Base-by-base conservation (phyloP, 2,329 filamentous ascomycete genomes). In the Elsinoe arachidis region DNA sequence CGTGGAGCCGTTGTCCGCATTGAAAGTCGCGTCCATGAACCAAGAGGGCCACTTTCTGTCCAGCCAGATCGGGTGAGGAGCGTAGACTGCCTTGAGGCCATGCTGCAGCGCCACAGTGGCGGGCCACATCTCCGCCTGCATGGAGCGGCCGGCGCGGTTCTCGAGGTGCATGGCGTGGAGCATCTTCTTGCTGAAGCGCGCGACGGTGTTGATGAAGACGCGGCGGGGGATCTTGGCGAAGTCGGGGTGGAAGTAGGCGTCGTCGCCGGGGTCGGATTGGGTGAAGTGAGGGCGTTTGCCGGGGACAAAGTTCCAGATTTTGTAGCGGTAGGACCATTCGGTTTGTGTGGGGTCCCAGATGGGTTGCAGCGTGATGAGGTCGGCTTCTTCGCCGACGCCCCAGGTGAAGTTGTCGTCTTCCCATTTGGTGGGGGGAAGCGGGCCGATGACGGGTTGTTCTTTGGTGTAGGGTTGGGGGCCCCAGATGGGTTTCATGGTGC, bases 51-150 rank as follows among this genome's bases (percentile, higher is more conserved):
- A 97, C 65, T 83, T 80, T 57, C 91, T 85, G 71, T 96, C 91
- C 14, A 92, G 82, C 69, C 87, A 97, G 57, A 95, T 80, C 1
- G 91, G 89, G 66, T 97, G 92, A 1, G 92, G 92, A 2, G 85
- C 90, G 63, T 87, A 95, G 12, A 96, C 90, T 37, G 89, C 90
- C 75, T 96, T 97, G 74, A 88, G 85, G 10, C 92, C 92, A 69
- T 96, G 91, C 60, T 96, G 91, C 9, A 97, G 79, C 1, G 91
- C 88, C 1, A 88, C 84, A 0, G 88, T 93, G 1, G 86, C 86
- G 0, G 91, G 89, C 90, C 90, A 96, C 91, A 96, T 96, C 72
- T 97, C 92, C 0, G 90, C 88, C 69, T 95, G 95, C 76, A 93
- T 95, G 62, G 88, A 88, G 71, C 95, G 88, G 65, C 90, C 91